Conservation (phyloP, 345 rosid genomes). For the Carallia pectinifolia region DNA sequence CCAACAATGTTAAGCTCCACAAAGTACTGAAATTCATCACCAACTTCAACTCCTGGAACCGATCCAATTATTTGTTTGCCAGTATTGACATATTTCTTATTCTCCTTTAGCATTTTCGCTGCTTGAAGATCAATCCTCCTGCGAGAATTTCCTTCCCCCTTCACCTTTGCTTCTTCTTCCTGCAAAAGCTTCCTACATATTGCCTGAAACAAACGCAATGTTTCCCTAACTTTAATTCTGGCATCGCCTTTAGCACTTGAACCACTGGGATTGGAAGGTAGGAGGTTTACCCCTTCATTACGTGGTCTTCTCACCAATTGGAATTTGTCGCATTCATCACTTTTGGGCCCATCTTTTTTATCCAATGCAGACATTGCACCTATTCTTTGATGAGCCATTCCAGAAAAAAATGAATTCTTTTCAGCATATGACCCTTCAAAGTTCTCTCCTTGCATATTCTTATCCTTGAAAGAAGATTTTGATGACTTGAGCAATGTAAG, state of each 20-base stretch:
- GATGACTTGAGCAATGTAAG: not conserved
- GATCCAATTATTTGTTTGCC: conserved; percentile 56
- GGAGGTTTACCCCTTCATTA: conserved; percentile 37
- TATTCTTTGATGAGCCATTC: conserved; percentile 8
- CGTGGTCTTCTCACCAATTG: conserved; percentile 18
- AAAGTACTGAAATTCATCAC: conserved; percentile 80
- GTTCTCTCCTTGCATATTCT: conserved; percentile 22
- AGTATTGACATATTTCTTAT: conserved; percentile 40
- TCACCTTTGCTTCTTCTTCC: conserved; percentile 62
- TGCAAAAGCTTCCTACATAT: conserved; percentile 68
- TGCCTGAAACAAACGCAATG: conserved; percentile 65
- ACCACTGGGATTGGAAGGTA: conserved; percentile 42
- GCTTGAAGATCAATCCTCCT: conserved; percentile 69
- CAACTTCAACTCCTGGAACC: conserved; percentile 77
- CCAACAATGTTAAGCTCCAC: conserved; percentile 72
- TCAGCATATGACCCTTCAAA: conserved; percentile 9
- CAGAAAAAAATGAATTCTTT: conserved; percentile 15
- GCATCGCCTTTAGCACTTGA: conserved; percentile 21
- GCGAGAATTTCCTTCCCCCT: conserved; percentile 7
- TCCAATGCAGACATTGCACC: conserved; percentile 13
- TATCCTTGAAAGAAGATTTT: conserved; percentile 19
- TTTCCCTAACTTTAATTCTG: conserved; percentile 75
- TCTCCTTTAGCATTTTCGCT: conserved; percentile 49
- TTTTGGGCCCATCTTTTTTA: conserved; percentile 16
- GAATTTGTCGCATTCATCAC: conserved; percentile 15